Evolutionary conservation across 2,329 filamentous ascomycete species (phyloP).

Genomic region (Graphilbum fragrans): DNA sequence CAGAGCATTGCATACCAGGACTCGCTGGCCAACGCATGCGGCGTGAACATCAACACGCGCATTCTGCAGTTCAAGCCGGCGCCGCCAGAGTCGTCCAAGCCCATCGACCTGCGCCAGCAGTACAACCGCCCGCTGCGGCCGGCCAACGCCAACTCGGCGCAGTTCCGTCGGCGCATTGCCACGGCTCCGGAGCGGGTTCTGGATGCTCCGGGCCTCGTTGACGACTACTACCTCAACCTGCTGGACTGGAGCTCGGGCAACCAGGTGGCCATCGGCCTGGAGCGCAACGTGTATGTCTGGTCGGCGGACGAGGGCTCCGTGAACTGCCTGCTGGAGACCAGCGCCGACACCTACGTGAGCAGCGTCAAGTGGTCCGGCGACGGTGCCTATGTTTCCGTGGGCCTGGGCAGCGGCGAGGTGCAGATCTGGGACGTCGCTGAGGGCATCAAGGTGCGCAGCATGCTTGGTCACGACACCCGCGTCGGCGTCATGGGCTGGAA

Average conservation of each 20-base stretch:
- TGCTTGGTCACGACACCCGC: constrained; percentile 93
- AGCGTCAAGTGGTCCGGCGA: constrained; percentile 99
- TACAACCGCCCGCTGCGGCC: constrained; percentile 94
- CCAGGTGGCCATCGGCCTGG: constrained; percentile 93
- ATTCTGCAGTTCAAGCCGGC: constrained; percentile 98
- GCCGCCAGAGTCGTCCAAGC: constrained; percentile 94
- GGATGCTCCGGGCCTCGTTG: constrained; percentile 87
- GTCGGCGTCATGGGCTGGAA: constrained; percentile 99
- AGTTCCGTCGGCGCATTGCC: constrained; percentile 83
- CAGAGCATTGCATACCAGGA: constrained; percentile 47
- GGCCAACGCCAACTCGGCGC: constrained; percentile 59
- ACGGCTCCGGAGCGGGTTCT: constrained; percentile 93
- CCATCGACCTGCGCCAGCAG: constrained; percentile 91
- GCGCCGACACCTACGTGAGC: constrained; percentile 86
- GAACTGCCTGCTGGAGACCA: constrained; percentile 76
- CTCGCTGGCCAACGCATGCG: constrained; percentile 24
- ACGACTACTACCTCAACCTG: constrained; percentile 98
- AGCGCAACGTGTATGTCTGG: constrained; percentile 97
- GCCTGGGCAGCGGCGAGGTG: constrained; percentile 87
- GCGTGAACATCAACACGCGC: constrained; percentile 83
- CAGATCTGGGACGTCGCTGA: constrained; percentile 99
- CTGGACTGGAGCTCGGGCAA: constrained; percentile 97
- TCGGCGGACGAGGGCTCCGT: constrained; percentile 89
- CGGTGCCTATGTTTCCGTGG: constrained; percentile 90
- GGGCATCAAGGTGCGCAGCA: constrained; percentile 88